Base-by-base conservation (phyloP, 2,329 filamentous ascomycete species). In the Fusarium chlamydosporum region DNA sequence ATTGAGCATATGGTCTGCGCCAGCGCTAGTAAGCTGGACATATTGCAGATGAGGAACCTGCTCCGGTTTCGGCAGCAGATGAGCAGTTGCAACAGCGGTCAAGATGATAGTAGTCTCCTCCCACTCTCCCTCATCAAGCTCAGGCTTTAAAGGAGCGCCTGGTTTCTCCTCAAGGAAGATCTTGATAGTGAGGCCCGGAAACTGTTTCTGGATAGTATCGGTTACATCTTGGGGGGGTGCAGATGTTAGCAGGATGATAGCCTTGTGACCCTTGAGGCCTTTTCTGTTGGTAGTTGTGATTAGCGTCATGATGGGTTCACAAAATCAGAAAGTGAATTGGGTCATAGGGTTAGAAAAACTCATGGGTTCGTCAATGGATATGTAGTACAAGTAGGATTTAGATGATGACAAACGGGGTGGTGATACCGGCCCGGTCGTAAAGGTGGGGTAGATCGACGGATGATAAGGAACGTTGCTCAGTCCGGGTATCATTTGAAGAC, bases 1-100 rank as follows among this genome's bases (percentile, higher is more conserved):
- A 3, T 82, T 73, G 10, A 84, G 50, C 12, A 88, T 73, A 54
- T 82, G 80, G 55, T 88, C 86, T 3, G 83, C 83, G 8, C 86
- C 86, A 2, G 86, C 86, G 56, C 82, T 86, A 23, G 81, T 78
- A 8, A 89, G 80, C 76, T 88, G 86, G 18, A 88, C 81, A 50
- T 84, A 83, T 70, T 84, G 78, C 62, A 89, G 73, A 29, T 81
- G 82, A 2, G 83, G 82, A 2, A 81, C 84, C 16, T 79, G 71
- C 9, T 82, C 80, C 6, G 73, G 70, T 0, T 77, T 74, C 2
- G 86, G 85, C 20, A 87, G 73, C 7, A 76, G 31, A 10, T 37
- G 70, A 4, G 76, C 76, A 10, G 81, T 79, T 1, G 83, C 23
- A 10, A 51, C 47, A 40, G 34, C 47, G 16, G 47, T 82, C 31